phyloP scores from a whole-genome alignment of 2,329 filamentous ascomycete species.

The Alternaria triticina region DNA sequence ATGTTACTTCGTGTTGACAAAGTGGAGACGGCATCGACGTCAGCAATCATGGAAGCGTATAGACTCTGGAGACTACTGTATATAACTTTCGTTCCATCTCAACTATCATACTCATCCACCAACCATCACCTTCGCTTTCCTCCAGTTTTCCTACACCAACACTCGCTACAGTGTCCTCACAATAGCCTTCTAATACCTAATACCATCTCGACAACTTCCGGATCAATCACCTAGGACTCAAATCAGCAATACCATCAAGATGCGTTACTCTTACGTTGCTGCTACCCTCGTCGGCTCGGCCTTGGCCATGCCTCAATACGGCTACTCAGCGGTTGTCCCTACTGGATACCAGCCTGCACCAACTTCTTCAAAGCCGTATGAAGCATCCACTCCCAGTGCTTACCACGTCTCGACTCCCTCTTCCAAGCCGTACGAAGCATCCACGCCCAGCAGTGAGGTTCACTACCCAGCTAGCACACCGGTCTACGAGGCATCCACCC shows the following conservation, averaged over 20 bases:
- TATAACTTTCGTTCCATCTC: constrained; percentile 32
- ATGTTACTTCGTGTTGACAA: constrained; percentile 36
- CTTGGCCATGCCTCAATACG: constrained; percentile 36
- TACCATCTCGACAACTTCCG: constrained; percentile 12
- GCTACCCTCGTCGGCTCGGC: constrained; percentile 41
- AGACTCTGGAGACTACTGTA: constrained; percentile 24
- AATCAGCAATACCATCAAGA: constrained; percentile 26
- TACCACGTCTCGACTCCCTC: background rate
- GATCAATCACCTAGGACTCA: constrained; percentile 1
- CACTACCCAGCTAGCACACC: background rate
- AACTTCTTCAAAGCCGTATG: constrained; percentile 5
- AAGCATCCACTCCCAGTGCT: constrained; percentile 1
- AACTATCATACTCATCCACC: constrained; percentile 23
- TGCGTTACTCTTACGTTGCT: constrained; percentile 42
- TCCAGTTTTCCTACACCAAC: constrained; percentile 30
- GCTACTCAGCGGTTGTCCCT: constrained; percentile 7
- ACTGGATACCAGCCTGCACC: constrained; percentile 7
- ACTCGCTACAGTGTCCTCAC: constrained; percentile 40
- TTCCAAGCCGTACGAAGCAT: background rate
- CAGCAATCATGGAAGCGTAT: constrained; percentile 32
- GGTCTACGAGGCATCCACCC: background rate
- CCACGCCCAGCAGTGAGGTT: background rate
- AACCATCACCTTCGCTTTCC: constrained; percentile 41
- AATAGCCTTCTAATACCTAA: constrained; percentile 35
- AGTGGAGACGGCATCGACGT: constrained; percentile 32